phyloP scores from a whole-genome alignment of 2,329 filamentous ascomycete genomes.

The Penicillium crustosum region DNA sequence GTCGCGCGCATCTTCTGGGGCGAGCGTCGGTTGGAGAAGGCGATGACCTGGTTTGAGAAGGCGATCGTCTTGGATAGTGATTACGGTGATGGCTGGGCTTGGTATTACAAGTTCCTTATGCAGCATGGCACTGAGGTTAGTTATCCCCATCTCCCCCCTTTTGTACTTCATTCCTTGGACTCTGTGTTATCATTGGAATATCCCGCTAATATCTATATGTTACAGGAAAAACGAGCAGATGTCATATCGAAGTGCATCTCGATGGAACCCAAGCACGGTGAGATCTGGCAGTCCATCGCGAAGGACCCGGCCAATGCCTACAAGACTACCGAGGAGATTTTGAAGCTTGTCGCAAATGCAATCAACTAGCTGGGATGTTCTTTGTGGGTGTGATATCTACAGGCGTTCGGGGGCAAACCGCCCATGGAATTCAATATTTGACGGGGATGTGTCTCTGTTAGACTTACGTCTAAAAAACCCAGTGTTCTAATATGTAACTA shows the following conservation, averaged over 20 bases:
- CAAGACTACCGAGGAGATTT: conserved; percentile 73
- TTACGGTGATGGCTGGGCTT: conserved; percentile 90
- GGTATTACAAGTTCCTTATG: conserved; percentile 91
- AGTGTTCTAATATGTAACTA: conserved; percentile 1
- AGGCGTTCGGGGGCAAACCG: conserved; percentile 6
- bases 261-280: conserved; percentile 87
- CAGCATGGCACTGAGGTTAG: conserved; percentile 82
- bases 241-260: conserved; percentile 76
- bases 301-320: conserved; percentile 83
- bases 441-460: neutral
- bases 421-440: conserved; percentile 4
- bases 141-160: conserved; percentile 8
- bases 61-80: conserved; percentile 85
- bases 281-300: conserved; percentile 81
- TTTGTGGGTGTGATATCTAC: conserved; percentile 8
- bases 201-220: conserved; percentile 4
- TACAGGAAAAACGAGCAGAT: conserved; percentile 77
- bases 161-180: neutral
- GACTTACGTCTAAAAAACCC: neutral
- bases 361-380: conserved; percentile 22
- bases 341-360: conserved; percentile 70
- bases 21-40: conserved; percentile 88
- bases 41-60: conserved; percentile 96
- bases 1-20: conserved; percentile 96
- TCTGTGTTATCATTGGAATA: conserved; percentile 10